Conservation (phyloP, 2,329 filamentous ascomycete genomes). For the Fusarium sp. region DNA sequence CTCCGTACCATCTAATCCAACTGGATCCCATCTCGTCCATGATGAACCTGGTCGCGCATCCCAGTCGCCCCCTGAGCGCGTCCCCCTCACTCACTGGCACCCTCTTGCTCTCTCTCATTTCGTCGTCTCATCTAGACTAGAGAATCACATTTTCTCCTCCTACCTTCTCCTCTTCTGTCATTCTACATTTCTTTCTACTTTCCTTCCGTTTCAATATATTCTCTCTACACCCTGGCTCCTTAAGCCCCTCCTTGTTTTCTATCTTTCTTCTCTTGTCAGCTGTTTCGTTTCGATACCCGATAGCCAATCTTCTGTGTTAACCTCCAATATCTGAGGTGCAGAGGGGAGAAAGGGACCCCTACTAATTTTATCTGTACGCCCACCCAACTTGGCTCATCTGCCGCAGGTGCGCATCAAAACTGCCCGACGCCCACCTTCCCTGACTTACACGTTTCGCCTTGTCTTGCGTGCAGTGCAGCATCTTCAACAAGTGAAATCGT, state of each 20-base stretch:
- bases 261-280: constrained; percentile 11
- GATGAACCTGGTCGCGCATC: constrained; percentile 43
- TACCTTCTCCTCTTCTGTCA: constrained; percentile 34
- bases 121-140: constrained; percentile 37
- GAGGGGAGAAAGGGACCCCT: constrained; percentile 41
- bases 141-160: constrained; percentile 25
- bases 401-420: constrained; percentile 40
- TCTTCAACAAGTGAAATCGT: constrained; percentile 16
- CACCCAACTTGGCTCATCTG: constrained; percentile 33
- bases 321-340: constrained; percentile 26
- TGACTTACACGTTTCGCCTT: constrained; percentile 41
- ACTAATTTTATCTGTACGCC: constrained; percentile 42
- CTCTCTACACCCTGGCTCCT: constrained; percentile 27
- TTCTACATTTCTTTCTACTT: constrained; percentile 33
- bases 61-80: constrained; percentile 43
- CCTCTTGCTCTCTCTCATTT: constrained; percentile 25
- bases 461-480: constrained; percentile 23
- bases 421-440: constrained; percentile 42
- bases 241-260: constrained; percentile 23
- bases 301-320: constrained; percentile 16
- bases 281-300: constrained; percentile 42
- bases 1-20: constrained; percentile 18
- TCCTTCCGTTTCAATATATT: constrained; percentile 30
- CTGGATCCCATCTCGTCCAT: constrained; percentile 16
- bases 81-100: constrained; percentile 40